A percentile compares a stretch with the other conserved stretches of the same genome.
Evolutionary conservation across 768 basidiomycete species (phyloP).

Genomic region (Agaricus blazei): DNA sequence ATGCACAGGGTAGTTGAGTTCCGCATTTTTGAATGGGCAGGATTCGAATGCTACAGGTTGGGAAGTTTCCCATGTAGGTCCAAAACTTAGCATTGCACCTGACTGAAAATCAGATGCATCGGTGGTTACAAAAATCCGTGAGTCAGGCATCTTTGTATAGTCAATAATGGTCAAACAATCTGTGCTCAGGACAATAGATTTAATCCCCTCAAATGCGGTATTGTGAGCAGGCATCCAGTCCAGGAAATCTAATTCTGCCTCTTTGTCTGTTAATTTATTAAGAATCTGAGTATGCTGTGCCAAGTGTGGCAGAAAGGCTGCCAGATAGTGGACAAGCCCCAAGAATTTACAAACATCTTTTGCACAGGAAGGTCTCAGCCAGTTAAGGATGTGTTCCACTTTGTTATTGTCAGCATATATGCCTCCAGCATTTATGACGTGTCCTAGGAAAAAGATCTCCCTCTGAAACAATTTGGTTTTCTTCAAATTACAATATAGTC

Average conservation of each 20-base stretch:
- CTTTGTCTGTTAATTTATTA: too few relatives aligned
- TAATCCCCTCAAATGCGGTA: too few relatives aligned
- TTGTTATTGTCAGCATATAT: slow-evolving; percentile 17
- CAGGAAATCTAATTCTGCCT: too few relatives aligned
- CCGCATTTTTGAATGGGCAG: too few relatives aligned
- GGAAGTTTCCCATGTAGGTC: too few relatives aligned
- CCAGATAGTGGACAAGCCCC: slow-evolving; percentile 11
- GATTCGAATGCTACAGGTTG: too few relatives aligned
- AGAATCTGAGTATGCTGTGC: too few relatives aligned
- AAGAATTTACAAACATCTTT: slow-evolving; percentile 10
- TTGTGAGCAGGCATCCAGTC: too few relatives aligned
- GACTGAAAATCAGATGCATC: slow-evolving; percentile 20
- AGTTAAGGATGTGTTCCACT: slow-evolving; percentile 18
- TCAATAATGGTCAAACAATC: background rate
- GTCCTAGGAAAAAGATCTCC: slow-evolving; percentile 25
- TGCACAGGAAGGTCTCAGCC: slow-evolving; percentile 14
- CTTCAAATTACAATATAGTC: too few relatives aligned
- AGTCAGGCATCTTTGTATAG: slow-evolving; percentile 13
- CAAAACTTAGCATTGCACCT: too few relatives aligned
- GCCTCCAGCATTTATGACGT: slow-evolving; percentile 29
- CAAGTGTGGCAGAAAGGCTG: slow-evolving; percentile 7
- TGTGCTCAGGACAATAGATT: too few relatives aligned
- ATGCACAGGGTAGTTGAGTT: too few relatives aligned
- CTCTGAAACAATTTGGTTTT: slow-evolving; percentile 13
- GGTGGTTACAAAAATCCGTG: slow-evolving; percentile 27